Conservation (phyloP, 164 flowering plant species). For the Akebia trifoliata region DNA sequence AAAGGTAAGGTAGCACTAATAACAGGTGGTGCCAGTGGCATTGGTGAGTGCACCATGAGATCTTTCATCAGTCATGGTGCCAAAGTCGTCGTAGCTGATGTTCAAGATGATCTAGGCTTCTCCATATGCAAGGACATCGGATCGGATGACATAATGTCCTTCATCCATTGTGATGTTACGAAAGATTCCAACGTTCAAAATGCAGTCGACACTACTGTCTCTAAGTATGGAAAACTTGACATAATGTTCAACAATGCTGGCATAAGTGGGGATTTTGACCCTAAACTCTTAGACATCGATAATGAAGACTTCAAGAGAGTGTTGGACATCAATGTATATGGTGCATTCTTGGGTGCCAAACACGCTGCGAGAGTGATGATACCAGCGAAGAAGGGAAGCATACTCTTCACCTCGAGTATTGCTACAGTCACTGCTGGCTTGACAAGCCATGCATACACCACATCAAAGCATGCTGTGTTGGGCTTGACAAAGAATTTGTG, state of each 20-base stretch:
- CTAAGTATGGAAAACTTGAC: constrained; percentile 45
- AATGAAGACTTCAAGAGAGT: constrained; percentile 22
- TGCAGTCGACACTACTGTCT: constrained; percentile 25
- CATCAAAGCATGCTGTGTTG: constrained; percentile 18
- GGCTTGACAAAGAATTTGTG: constrained; percentile 19
- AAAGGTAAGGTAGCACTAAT: constrained; percentile 21
- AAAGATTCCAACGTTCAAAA: constrained; percentile 28
- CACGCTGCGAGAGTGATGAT: constrained; percentile 21
- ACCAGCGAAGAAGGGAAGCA: constrained; percentile 11
- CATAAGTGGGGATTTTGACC: constrained; percentile 8
- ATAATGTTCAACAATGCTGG: constrained; percentile 50
- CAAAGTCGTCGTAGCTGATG: constrained; percentile 16
- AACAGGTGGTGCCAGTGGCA: constrained; percentile 24
- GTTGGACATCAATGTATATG: constrained; percentile 23
- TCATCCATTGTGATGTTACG: constrained; percentile 45
- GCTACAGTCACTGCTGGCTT: constrained; percentile 7
- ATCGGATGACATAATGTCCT: constrained; percentile 14
- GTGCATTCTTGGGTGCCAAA: constrained; percentile 28
- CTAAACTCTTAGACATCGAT: constrained; percentile 1
- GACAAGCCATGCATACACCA: constrained; percentile 3
- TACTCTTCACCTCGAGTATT: constrained; percentile 10
- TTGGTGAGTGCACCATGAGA: constrained; percentile 11
- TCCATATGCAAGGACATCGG: constrained; percentile 21
- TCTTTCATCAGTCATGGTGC: constrained; percentile 14
- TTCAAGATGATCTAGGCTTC: constrained; percentile 17